These are phyloP conservation scores for Fonsecaea multimorphosa DNA, from an alignment of 2,329 filamentous ascomycete species.

Conservation along the genomic window DNA sequence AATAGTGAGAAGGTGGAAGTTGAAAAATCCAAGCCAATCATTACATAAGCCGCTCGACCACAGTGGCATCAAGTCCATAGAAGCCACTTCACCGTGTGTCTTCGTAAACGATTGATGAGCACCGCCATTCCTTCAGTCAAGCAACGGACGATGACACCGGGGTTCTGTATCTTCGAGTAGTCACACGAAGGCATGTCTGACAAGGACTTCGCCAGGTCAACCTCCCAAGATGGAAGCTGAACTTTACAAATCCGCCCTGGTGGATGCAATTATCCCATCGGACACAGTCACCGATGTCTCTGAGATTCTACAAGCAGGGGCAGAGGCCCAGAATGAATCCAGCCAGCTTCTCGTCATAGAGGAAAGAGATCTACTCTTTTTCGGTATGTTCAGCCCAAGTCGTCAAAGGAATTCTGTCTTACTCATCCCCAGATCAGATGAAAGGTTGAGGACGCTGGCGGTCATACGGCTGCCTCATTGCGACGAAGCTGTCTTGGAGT, in stretches of 20 bases:
- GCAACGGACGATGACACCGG: background rate
- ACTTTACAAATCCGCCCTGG: constrained; percentile 50
- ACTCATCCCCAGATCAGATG: constrained; percentile 62
- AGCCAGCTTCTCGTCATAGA: constrained; percentile 54
- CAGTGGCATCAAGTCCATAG: background rate
- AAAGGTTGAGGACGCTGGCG: constrained; percentile 58
- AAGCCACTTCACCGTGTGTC: background rate
- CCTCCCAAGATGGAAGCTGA: constrained; percentile 44
- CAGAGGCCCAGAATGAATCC: constrained; percentile 50
- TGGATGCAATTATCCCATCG: constrained; percentile 54
- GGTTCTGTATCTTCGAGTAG: background rate
- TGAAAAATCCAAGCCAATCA: background rate
- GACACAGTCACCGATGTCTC: constrained; percentile 40
- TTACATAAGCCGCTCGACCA: background rate
- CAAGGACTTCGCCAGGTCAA: background rate
- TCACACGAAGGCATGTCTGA: background rate
- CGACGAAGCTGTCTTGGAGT: constrained; percentile 55
- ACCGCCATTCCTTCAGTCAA: background rate
- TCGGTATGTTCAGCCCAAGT: constrained; percentile 24
- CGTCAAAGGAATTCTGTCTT: constrained; percentile 45
- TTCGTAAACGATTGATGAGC: background rate
- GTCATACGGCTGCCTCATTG: constrained; percentile 59
- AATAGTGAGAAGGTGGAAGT: background rate
- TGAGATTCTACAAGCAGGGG: constrained; percentile 34
- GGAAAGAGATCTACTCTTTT: constrained; percentile 58